Evolutionary conservation across 1,284 basidiomycete genomes (phyloP), one percentile per base, ranked within the genome.

Genomic region (Pterulicium gracile): DNA sequence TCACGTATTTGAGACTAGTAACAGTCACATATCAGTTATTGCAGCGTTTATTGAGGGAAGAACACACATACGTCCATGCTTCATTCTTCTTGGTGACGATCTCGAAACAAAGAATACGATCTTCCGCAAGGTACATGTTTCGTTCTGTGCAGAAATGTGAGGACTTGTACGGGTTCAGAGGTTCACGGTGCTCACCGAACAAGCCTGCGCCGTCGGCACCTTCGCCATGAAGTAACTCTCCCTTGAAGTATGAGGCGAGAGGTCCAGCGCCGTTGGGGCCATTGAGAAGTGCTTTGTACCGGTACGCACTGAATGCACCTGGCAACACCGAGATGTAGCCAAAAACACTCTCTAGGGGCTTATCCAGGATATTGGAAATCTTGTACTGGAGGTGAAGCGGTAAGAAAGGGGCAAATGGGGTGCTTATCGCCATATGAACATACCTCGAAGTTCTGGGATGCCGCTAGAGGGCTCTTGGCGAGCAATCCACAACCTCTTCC

Each of bases 101-200:
- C 66, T 98, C 95, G 65, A 96, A 98, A 64, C 94, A 98, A 40
- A 96, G 68, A 52, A 98, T 97, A 58, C 95, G 88, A 68, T 97
- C 93, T 59, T 88, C 88, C 18, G 89, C 89, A 51, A 91, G 77
- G 61, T 90, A 91, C 86, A 91, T 92, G 68, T 93, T 93, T 27
- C 87, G 74, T 61, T 91, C 78, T 69, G 61, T 50, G 48, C 58
- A 57, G 43, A 44, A 36, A 19, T 46, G 42, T 18, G 19, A 1
- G 45, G 43, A 32, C 35, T 47, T 36, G 19, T 34, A 47, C 47
- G 5, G 39, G 34, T 47, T 39, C n/a, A 19, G 40, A 17, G 42
- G 34, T 43, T 17, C n/a, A 43, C 65, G n/a, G n/a, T n/a, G n/a
- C n/a, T 48, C 27, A 69, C 63, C 83, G 54, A 88, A 88, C n/a